Percentiles rank a stretch among this genome's conserved stretches.
Conservation (phyloP, 2,329 filamentous ascomycete genomes). For the Herpotrichia juniperi region DNA sequence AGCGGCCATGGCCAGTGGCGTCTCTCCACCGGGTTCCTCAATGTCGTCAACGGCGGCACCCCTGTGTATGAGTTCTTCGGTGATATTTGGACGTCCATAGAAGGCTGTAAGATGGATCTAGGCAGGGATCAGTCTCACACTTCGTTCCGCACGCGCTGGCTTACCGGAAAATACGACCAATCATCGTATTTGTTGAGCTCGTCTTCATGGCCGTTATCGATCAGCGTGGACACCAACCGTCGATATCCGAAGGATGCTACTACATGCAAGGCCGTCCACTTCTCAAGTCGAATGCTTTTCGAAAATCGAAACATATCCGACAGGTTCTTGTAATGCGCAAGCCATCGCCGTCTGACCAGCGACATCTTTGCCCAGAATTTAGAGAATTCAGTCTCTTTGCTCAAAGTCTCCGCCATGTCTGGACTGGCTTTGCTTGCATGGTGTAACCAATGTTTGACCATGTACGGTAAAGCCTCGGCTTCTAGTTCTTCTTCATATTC, state of each 20-base stretch:
- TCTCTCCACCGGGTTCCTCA: too few relatives aligned
- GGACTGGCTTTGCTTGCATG: constrained; percentile 13
- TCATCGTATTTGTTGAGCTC: constrained; percentile 3
- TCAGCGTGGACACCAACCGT: constrained; percentile 1
- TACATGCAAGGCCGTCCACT: constrained; percentile 3
- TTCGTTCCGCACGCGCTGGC: too few relatives aligned
- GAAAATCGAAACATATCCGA: not conserved
- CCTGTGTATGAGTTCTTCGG: too few relatives aligned
- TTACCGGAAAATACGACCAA: too few relatives aligned
- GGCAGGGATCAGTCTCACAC: too few relatives aligned
- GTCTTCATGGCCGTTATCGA: constrained; percentile 3
- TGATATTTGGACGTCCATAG: too few relatives aligned
- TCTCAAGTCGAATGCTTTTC: not conserved
- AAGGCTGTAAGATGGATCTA: too few relatives aligned
- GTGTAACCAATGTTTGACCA: constrained; percentile 11
- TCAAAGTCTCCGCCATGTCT: too few relatives aligned
- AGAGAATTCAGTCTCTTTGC: too few relatives aligned
- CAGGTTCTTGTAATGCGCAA: constrained; percentile 5
- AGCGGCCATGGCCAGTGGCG: too few relatives aligned
- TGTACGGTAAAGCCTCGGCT: constrained; percentile 4
- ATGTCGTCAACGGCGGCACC: too few relatives aligned
- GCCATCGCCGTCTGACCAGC: constrained; percentile 4
- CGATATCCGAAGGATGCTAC: constrained; percentile 2
- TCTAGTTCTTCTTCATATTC: not conserved
- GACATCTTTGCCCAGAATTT: constrained; percentile 5